Evolutionary conservation across 2,329 filamentous ascomycete species (phyloP), one percentile per base, ranked within the genome.

Genomic region (Eurotiales sp.): DNA sequence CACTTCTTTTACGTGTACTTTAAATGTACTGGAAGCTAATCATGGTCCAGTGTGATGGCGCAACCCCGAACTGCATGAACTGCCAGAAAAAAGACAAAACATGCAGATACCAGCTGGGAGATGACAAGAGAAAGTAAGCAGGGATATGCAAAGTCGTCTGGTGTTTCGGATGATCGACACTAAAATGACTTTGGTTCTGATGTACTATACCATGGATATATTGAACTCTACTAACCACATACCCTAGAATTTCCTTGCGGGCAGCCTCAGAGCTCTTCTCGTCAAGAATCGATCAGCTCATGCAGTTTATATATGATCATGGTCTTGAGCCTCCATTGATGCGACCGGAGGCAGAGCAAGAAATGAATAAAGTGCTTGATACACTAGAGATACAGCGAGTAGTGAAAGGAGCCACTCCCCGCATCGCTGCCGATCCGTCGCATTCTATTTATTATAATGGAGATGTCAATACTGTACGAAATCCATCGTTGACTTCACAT

Each of bases 301-400:
- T 58, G 51, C 65, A 70, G 21, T 74, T 73, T 25, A 74, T 74
- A n/a, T 55, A 65, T 40, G 68, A 72, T 15, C 61, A 71, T 56
- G 69, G 69, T 3, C 59, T 74, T 3, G 61, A 69, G 25, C 65
- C 68, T 2, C 72, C 72, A 1, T 55, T 58, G 0, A 73, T 74
- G 72, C 60, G 66, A 5, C 59, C 62, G 5, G 68, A 69, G 23
- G 68, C 70, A 51, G 68, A 70, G 46, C 56, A 56, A 19, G 67
- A 62, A 1, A 68, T 71, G 57, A 69, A 66, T n/a, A 59, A 65
- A 50, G 67, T 71, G 6, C 51, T 71, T 27, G 68, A 71, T 27
- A 70, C 67, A 7, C 61, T 71, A 11, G 62, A 67, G 49, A 67
- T 66, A 22, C 58, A 63, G 15, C 65, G 65, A 11, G 36, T 59